Evolutionary conservation across 768 basidiomycete genomes (phyloP).

Genomic region (Suillus decipiens): DNA sequence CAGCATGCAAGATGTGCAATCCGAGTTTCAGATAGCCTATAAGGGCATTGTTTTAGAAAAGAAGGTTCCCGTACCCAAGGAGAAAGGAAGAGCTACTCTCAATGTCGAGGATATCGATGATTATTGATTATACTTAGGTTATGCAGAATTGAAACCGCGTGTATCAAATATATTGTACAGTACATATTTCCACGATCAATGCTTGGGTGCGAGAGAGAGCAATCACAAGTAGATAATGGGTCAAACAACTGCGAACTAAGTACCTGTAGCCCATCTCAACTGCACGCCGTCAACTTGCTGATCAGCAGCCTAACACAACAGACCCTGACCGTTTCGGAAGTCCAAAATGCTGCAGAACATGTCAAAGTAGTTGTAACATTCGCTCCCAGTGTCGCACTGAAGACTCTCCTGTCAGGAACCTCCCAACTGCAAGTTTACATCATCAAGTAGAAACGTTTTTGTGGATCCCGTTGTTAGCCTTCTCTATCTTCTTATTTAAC

Average conservation of each 20-base stretch:
- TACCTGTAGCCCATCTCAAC: background rate
- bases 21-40: slow-evolving; percentile 32
- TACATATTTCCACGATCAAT: background rate
- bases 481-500: no score
- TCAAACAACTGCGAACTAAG: background rate
- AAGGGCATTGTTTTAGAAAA: slow-evolving; percentile 35
- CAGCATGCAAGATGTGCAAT: slow-evolving; percentile 19
- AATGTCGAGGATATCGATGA: slow-evolving; percentile 27
- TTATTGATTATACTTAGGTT: background rate
- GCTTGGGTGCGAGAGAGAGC: background rate
- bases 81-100: slow-evolving; percentile 23
- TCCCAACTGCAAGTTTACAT: background rate
- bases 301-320: background rate
- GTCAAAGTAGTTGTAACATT: background rate
- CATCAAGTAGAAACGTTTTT: background rate
- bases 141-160: background rate
- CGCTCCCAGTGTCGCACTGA: background rate
- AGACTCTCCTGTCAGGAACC: background rate
- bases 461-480: no score
- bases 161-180: background rate
- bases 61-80: background rate
- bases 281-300: background rate
- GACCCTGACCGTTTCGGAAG: background rate
- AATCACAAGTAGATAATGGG: background rate
- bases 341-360: background rate